Conservation (phyloP, 192 early-diverging fungal genomes). For the Mortierella alpina region DNA sequence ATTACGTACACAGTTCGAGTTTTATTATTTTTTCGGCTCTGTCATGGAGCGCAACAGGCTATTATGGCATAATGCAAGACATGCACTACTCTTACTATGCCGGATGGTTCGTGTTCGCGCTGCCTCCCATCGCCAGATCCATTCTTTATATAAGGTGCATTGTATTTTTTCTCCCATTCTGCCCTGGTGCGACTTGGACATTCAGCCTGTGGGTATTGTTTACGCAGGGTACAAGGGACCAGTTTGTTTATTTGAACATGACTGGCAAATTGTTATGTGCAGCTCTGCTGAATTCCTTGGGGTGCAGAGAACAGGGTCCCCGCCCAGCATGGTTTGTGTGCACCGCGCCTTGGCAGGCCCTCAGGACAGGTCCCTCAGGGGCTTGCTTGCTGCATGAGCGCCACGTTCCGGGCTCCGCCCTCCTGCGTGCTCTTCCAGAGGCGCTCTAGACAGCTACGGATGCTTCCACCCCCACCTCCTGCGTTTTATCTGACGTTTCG, state of each 20-base stretch:
- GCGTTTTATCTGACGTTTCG: no score
- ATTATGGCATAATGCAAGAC: no score
- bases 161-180: not conserved
- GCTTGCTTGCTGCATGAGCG: not conserved
- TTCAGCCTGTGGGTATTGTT: conserved; percentile 14
- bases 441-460: no score
- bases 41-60: no score
- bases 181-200: not conserved
- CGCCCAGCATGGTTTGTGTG: not conserved
- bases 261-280: conserved; percentile 14
- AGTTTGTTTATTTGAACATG: conserved; percentile 42
- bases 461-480: no score
- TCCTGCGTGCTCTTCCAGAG: not conserved
- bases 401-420: not conserved
- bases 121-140: no score
- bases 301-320: not conserved
- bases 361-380: not conserved
- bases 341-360: no score
- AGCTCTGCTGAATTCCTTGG: no score
- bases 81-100: no score
- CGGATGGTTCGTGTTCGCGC: no score
- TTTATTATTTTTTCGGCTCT: no score
- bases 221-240: conserved; percentile 4
- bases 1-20: not conserved
- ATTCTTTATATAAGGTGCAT: not conserved